A percentile compares a stretch with the other conserved stretches of the same genome.
These are phyloP conservation scores for Kwoniella dejecticola DNA, from an alignment of 768 basidiomycete species.

Conservation along the genomic window DNA sequence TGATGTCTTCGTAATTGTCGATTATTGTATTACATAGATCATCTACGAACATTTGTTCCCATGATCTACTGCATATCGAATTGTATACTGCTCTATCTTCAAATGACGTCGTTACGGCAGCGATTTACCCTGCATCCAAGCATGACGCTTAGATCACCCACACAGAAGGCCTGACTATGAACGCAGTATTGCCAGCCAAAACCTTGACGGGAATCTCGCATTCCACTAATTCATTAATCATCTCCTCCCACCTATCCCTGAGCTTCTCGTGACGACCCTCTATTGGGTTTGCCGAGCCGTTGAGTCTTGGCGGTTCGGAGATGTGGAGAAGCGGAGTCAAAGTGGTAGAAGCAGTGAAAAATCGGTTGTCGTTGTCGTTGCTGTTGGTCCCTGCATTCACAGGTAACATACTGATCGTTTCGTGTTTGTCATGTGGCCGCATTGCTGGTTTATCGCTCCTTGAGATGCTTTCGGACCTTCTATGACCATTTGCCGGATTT, in stretches of 20 bases:
- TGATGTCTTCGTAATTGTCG: no score
- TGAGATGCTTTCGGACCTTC: background rate
- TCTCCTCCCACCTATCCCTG: conserved; percentile 64
- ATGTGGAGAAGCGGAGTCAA: conserved; percentile 26
- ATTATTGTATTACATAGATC: no score
- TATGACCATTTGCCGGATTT: conserved; percentile 1
- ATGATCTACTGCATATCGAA: no score
- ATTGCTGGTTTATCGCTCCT: background rate
- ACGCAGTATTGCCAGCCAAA: conserved; percentile 86
- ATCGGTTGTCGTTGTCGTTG: conserved; percentile 62
- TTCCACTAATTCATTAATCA: conserved; percentile 82
- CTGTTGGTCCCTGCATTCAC: no score
- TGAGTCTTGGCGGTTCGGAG: background rate
- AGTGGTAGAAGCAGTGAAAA: conserved; percentile 60
- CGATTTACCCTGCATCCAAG: no score
- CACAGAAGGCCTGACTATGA: conserved; percentile 55
- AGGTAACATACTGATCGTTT: conserved; percentile 23
- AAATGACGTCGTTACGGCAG: no score
- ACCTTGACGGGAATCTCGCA: conserved; percentile 88
- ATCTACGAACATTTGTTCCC: no score
- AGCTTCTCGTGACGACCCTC: background rate
- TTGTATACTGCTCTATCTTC: no score
- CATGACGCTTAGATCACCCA: conserved; percentile 23
- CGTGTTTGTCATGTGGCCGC: conserved; percentile 3
- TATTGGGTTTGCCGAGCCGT: background rate